phyloP scores from a whole-genome alignment of 73 alveolate species.

The Tetrahymena thermophila region DNA sequence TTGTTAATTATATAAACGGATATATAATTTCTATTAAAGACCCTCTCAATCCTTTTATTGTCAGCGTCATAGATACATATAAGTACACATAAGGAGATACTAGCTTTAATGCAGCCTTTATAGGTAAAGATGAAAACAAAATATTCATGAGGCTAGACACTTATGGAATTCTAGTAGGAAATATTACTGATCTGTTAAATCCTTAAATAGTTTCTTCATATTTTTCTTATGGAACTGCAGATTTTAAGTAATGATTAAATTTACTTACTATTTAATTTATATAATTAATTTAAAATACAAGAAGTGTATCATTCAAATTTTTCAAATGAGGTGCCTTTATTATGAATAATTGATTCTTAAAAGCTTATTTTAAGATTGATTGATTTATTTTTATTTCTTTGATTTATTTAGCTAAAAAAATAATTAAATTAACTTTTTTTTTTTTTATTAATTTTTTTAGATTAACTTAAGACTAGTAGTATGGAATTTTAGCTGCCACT shows the following conservation, averaged over 20 bases:
- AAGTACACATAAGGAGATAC: background rate
- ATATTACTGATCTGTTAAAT: background rate
- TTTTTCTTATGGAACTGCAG: background rate
- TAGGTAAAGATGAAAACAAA: background rate
- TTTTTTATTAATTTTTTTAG: background rate
- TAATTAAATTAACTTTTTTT: too few species aligned
- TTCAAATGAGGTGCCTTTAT: too few species aligned
- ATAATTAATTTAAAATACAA: too few species aligned
- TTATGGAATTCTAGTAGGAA: background rate
- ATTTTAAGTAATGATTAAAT: background rate
- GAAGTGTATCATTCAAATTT: too few species aligned
- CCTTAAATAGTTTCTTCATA: background rate
- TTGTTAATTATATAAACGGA: background rate
- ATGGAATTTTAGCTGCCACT: background rate
- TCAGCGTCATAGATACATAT: background rate
- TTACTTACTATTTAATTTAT: too few species aligned
- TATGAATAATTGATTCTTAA: too few species aligned
- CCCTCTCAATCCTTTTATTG: background rate
- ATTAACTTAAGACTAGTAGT: background rate
- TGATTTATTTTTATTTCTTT: background rate
- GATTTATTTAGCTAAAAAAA: too few species aligned
- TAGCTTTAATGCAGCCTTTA: background rate
- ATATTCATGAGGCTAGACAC: background rate
- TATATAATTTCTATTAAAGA: background rate
- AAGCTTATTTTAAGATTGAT: too few species aligned